These are phyloP conservation scores for Ceratocystis smalleyi DNA, from an alignment of 2,329 filamentous ascomycete genomes.

Conservation along the genomic window DNA sequence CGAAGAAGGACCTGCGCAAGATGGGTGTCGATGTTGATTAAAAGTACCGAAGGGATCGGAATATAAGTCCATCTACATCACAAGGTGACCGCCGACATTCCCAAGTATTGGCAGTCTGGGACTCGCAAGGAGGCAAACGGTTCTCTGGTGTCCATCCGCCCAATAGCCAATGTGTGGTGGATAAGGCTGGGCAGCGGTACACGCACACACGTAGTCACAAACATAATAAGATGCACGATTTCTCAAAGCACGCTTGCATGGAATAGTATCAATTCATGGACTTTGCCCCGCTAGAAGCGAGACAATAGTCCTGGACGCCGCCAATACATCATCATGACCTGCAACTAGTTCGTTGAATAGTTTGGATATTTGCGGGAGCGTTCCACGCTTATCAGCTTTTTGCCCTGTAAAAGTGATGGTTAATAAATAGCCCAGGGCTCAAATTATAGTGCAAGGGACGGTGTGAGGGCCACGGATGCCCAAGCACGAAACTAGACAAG, in stretches of 20 bases:
- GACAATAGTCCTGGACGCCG: slow-evolving; percentile 43
- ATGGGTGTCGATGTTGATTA: slow-evolving; percentile 68
- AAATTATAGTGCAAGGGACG: background rate
- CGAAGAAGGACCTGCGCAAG: slow-evolving; percentile 55
- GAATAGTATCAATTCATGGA: background rate
- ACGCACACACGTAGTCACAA: background rate
- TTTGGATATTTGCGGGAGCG: slow-evolving; percentile 40
- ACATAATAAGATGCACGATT: background rate
- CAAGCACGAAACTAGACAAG: background rate
- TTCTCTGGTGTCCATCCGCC: background rate
- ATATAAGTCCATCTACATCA: background rate
- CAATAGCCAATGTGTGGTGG: background rate
- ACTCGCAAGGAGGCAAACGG: background rate
- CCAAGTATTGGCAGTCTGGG: background rate
- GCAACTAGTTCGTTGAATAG: slow-evolving; percentile 45
- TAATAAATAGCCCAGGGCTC: background rate
- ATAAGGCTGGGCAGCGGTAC: background rate
- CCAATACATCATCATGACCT: slow-evolving; percentile 38
- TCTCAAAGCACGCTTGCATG: background rate
- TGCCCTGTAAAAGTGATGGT: slow-evolving; percentile 34
- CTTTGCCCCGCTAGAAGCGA: slow-evolving; percentile 31
- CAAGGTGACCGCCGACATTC: background rate
- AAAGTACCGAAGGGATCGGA: slow-evolving; percentile 17
- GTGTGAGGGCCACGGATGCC: background rate
- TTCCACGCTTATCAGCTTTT: slow-evolving; percentile 39